Percentiles rank a stretch among this genome's conserved stretches.
These are phyloP conservation scores for Zygoascus ofunaensis DNA, from an alignment of 805 yeast genomes.

Conservation along the genomic window DNA sequence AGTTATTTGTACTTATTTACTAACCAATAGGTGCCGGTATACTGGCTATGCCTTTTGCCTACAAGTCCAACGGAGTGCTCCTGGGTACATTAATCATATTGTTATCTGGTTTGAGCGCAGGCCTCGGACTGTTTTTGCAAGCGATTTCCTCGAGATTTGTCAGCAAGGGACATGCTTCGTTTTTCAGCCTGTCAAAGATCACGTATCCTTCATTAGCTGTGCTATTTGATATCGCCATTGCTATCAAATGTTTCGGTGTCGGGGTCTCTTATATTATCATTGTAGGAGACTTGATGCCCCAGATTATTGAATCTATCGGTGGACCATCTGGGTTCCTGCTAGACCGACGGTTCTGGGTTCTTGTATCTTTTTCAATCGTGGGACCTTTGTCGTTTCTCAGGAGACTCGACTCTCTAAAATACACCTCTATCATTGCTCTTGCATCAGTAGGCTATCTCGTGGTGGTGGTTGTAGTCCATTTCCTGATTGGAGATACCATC, in stretches of 20 bases:
- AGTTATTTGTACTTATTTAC: too few species aligned
- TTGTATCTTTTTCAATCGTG: constrained; percentile 37
- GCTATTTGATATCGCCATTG: constrained; percentile 63
- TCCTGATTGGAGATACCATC: constrained; percentile 45
- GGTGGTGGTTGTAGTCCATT: constrained; percentile 65
- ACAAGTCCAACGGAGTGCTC: constrained; percentile 51
- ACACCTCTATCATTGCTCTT: constrained; percentile 76
- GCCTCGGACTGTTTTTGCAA: constrained; percentile 55
- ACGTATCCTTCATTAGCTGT: constrained; percentile 64
- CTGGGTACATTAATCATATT: constrained; percentile 47
- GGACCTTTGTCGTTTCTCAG: constrained; percentile 63
- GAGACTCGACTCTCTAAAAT: constrained; percentile 71
- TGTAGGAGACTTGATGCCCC: constrained; percentile 69
- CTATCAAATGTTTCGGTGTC: constrained; percentile 72
- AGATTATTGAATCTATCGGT: constrained; percentile 26
- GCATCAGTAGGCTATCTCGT: constrained; percentile 72
- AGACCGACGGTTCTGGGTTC: constrained; percentile 40
- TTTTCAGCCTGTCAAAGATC: constrained; percentile 54
- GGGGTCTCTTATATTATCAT: constrained; percentile 66
- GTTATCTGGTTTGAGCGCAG: constrained; percentile 57
- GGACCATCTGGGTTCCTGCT: constrained; percentile 10
- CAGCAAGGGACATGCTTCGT: constrained; percentile 54
- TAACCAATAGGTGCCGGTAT: constrained; percentile 55
- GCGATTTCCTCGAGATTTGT: constrained; percentile 47
- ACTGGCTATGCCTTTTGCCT: constrained; percentile 66